These are phyloP conservation scores for Boletus rex-veris DNA, from an alignment of 768 basidiomycete species.

Conservation along the genomic window DNA sequence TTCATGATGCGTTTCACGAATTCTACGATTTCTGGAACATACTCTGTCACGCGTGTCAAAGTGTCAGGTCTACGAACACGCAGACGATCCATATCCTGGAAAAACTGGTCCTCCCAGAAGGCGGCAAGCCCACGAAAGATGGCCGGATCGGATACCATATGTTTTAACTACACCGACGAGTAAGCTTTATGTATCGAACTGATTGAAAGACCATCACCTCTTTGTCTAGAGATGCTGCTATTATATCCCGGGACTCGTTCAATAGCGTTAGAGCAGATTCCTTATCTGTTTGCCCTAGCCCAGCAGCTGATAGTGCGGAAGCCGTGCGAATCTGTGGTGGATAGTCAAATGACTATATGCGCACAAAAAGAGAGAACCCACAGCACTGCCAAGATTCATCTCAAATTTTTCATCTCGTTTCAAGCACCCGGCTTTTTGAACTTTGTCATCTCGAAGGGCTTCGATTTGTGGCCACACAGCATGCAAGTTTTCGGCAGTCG, in stretches of 20 bases:
- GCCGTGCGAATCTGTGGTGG: slow-evolving; percentile 43
- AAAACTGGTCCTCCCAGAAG: slow-evolving; percentile 88
- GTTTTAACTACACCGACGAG: slow-evolving; percentile 52
- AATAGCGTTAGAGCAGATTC: slow-evolving; percentile 58
- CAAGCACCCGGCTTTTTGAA: slow-evolving; percentile 69
- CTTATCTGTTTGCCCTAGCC: slow-evolving; percentile 37
- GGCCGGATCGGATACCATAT: slow-evolving; percentile 80
- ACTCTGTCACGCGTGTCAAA: slow-evolving; percentile 94
- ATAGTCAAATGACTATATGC: slow-evolving; percentile 13
- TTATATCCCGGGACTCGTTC: slow-evolving; percentile 71
- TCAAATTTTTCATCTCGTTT: slow-evolving; percentile 88
- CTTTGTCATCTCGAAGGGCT: slow-evolving; percentile 46
- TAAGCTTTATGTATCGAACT: neutral
- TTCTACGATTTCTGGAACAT: slow-evolving; percentile 88
- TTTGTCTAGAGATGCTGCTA: slow-evolving; percentile 69
- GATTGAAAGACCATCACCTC: slow-evolving; percentile 45
- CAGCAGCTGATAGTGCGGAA: slow-evolving; percentile 53
- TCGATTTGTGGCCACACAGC: slow-evolving; percentile 53
- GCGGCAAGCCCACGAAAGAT: slow-evolving; percentile 80
- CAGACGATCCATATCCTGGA: slow-evolving; percentile 88
- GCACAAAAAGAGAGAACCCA: slow-evolving; percentile 36
- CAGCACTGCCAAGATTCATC: slow-evolving; percentile 80
- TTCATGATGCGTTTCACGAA: slow-evolving; percentile 83
- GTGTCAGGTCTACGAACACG: slow-evolving; percentile 85
- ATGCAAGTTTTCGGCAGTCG: slow-evolving; percentile 47